Base-by-base conservation (phyloP, 1,284 basidiomycete genomes). In the Mycena sp. region DNA sequence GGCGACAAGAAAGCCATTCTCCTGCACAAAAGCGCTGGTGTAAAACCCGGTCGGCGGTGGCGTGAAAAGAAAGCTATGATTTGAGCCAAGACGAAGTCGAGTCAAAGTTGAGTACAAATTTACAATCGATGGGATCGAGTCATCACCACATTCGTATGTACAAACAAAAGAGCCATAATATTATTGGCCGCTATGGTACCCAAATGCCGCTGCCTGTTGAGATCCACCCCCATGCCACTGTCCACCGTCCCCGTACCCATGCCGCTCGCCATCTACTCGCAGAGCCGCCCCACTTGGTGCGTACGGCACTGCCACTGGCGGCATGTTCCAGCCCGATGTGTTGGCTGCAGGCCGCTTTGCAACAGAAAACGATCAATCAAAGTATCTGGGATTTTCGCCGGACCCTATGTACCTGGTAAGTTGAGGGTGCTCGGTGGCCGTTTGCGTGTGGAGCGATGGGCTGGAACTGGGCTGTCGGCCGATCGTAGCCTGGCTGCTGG, bases 11-110 rank as follows among this genome's bases (percentile, higher is more conserved):
- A 61, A 4, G 65, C 62, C 65, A 67, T 67, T 35, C 53, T 74
- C 52, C 62, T 59, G 60, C 64, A 58, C 40, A 66, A 67, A 52
- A 64, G 48, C 44, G 58, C 65, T 69, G 63, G 58, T 56, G 64
- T 58, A 58, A 69, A 54, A n/a, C 65, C 59, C 35, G 61, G 64
- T 65, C 68, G 69, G 46, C 71, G 58, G 50, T 51, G 51, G 63
- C 67, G 61, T 67, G 32, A 35, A 7, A 64, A 65, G 61, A 71
- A 71, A 69, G 74, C 73, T 69, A 76, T 67, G 26, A 38, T 70
- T 43, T 7, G 19, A 1, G 3, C 12, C n/a, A 21, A 37, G n/a
- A n/a, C n/a, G n/a, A n/a, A n/a, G n/a, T n/a, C n/a, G n/a, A n/a
- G n/a, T n/a, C n/a, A n/a, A n/a, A n/a, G n/a, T n/a, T n/a, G n/a